Base-by-base conservation (phyloP, 768 basidiomycete genomes). In the Xerocomellus dryophilus region DNA sequence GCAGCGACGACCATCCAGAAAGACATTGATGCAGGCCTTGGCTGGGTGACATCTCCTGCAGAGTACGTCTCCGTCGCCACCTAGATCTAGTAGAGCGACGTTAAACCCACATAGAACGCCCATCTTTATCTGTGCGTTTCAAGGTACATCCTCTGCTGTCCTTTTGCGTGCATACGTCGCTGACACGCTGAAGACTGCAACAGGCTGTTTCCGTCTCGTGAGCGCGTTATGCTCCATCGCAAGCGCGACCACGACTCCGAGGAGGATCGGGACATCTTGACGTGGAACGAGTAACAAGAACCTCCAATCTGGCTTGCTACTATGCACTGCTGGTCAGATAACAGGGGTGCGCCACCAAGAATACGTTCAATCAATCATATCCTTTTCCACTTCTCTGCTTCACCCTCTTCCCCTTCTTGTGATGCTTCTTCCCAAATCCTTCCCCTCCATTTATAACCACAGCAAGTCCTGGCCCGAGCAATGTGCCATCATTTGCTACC, bases 321-420 rank as follows among this genome's bases (percentile, higher is more conserved):
- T 18, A 38, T 14, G 32, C 51, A 42, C 27, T 36, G n/a, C 23
- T 55, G 8, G 9, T 31, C n/a, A 46, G n/a, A 50, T 18, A 12
- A 34, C 50, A 18, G 20, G 21, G 18, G 12, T 21, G 43, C 27
- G 43, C 20, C 5, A 43, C 3, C 27, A n/a, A 35, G 5, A 21
- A n/a, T 32, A 9, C 21, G 17, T 46, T 35, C 21, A 20, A 31
- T 69, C 65, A 81, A 68, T 97, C 96, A 62, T 98, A 98, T 21
- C 96, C 96, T 65, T 83, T 88, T 14, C 96, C 96, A 65, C 92
- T 93, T 57, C 96, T 77, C 71, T 95, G 89, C 74, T 98, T 98
- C 44, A 81, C 81, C 44, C 85, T 74, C 66, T 88, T 86, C 72
- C 78, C 73, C 66, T 86, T 88, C 73, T 93, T 97, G 75, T 93